phyloP scores from a whole-genome alignment of 768 basidiomycete species.

The Naganishia friedmannii region DNA sequence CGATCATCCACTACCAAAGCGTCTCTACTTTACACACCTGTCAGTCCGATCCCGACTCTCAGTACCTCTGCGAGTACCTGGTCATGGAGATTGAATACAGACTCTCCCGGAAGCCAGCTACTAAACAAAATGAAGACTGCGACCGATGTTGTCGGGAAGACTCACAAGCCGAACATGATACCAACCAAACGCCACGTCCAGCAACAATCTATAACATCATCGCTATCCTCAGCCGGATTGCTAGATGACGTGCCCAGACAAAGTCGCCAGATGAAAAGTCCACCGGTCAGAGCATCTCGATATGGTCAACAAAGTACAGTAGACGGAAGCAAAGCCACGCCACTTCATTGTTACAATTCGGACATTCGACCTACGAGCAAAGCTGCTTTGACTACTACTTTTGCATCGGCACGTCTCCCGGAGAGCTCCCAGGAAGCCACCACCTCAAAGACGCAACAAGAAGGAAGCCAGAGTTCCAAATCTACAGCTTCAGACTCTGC shows the following conservation, averaged over 20 bases:
- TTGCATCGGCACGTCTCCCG: not conserved
- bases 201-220: slow-evolving; percentile 5
- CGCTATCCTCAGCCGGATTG: not conserved
- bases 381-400: not conserved
- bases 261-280: not conserved
- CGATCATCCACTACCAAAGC: slow-evolving; percentile 2
- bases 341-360: not conserved
- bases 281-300: not conserved
- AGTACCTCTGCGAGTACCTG: slow-evolving; percentile 8
- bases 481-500: not conserved
- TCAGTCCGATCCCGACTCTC: slow-evolving; percentile 2
- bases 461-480: not conserved
- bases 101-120: slow-evolving; percentile 11
- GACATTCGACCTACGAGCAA: not conserved
- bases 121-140: slow-evolving; percentile 15
- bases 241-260: not conserved
- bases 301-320: not conserved
- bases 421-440: not conserved
- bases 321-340: not conserved
- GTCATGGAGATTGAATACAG: not conserved
- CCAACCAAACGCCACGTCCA: slow-evolving; percentile 15
- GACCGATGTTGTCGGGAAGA: not conserved
- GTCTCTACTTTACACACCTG: slow-evolving; percentile 2
- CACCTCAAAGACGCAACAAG: not conserved
- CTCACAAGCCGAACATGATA: not conserved